Evolutionary conservation across 495 filamentous ascomycete species (phyloP).

Genomic region (Melanomma pulvis-pyrius): DNA sequence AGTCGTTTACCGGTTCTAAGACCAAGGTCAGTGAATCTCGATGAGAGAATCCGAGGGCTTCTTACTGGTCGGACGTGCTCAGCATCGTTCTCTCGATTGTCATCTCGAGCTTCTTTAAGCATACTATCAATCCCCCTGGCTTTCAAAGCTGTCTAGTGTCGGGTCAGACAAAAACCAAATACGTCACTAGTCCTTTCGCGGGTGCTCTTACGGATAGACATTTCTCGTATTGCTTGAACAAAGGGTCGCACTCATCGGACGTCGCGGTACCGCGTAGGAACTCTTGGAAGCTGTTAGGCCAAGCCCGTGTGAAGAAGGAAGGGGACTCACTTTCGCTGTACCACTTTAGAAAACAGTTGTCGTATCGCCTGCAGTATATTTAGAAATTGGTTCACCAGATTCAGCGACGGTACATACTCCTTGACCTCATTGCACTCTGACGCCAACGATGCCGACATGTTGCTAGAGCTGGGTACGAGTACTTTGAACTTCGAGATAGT

Average conservation of each 20-base stretch:
- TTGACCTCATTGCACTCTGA: constrained; percentile 83
- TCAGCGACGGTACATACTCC: constrained; percentile 59
- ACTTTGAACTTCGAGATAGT: not conserved
- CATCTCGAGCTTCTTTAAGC: constrained; percentile 80
- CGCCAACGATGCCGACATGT: constrained; percentile 48
- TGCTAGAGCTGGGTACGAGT: not conserved
- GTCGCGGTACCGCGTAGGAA: constrained; percentile 79
- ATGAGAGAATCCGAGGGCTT: not conserved
- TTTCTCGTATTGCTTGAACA: constrained; percentile 83
- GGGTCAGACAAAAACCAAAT: not conserved
- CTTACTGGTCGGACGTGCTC: constrained; percentile 58
- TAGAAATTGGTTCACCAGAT: not conserved
- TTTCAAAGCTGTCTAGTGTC: constrained; percentile 71
- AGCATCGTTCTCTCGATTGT: constrained; percentile 77
- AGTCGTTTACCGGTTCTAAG: constrained; percentile 8
- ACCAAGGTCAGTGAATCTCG: not conserved
- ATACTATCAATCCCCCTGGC: constrained; percentile 83
- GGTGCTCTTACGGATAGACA: constrained; percentile 70
- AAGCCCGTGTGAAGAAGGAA: constrained; percentile 13
- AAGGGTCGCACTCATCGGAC: constrained; percentile 77
- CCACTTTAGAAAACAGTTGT: constrained; percentile 93
- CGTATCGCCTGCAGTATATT: constrained; percentile 61
- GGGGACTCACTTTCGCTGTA: constrained; percentile 82
- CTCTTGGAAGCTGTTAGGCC: constrained; percentile 54
- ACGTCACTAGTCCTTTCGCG: not conserved